Conservation (phyloP, 2,329 filamentous ascomycete species). For the Alternaria sp. region DNA sequence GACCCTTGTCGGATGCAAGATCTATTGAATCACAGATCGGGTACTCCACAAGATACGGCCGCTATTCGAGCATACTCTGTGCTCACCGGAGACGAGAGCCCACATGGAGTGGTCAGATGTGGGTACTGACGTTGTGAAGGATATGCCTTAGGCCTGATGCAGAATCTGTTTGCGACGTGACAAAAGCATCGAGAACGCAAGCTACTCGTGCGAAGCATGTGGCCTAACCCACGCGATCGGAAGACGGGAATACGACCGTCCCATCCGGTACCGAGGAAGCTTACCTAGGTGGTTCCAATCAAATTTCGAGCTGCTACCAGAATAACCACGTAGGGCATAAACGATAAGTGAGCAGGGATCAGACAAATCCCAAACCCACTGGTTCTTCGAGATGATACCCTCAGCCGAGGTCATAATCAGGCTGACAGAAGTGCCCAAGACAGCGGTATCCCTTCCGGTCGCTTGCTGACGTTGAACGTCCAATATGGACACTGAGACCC, state of each 20-base stretch:
- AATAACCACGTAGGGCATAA: conserved; percentile 6
- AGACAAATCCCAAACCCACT: background rate
- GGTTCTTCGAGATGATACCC: background rate
- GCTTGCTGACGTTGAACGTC: conserved; percentile 10
- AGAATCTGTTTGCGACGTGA: background rate
- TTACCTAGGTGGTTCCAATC: background rate
- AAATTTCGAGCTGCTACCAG: conserved; percentile 1
- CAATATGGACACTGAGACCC: background rate
- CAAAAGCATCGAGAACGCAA: conserved; percentile 4
- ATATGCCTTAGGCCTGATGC: background rate
- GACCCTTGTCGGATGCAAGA: conserved; percentile 9
- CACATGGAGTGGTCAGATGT: background rate
- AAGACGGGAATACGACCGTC: background rate
- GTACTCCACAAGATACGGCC: conserved; percentile 6
- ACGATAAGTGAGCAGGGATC: background rate
- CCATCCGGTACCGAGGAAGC: background rate
- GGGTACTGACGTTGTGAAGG: conserved; percentile 1
- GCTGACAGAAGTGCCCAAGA: conserved; percentile 7
- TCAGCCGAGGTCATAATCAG: background rate
- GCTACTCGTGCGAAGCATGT: background rate
- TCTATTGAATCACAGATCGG: conserved; percentile 15
- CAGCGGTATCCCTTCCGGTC: background rate
- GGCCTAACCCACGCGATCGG: background rate
- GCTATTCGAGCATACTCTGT: background rate
- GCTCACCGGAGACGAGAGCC: conserved; percentile 1